phyloP scores from a whole-genome alignment of 2,329 filamentous ascomycete species.

The Nemania serpens region DNA sequence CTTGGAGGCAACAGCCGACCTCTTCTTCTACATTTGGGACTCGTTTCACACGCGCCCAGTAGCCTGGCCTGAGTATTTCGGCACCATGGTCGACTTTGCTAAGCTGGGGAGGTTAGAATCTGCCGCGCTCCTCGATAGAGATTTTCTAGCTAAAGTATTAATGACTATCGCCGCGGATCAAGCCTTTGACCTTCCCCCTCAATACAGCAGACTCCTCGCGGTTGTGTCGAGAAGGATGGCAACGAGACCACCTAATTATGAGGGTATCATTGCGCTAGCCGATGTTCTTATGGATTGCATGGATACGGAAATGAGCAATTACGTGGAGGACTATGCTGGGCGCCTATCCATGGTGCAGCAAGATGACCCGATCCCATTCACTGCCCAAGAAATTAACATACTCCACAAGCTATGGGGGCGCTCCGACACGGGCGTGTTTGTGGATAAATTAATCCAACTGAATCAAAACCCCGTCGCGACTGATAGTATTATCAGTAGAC shows the following conservation, averaged over 20 bases:
- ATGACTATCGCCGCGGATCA: conserved; percentile 66
- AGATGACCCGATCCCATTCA: conserved; percentile 50
- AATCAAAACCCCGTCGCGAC: conserved; percentile 60
- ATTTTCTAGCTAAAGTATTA: conserved; percentile 63
- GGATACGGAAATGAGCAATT: conserved; percentile 45
- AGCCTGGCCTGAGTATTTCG: conserved; percentile 79
- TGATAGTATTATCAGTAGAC: conserved; percentile 59
- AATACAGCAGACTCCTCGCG: conserved; percentile 60
- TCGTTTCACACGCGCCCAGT: conserved; percentile 65
- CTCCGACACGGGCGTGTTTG: conserved; percentile 54
- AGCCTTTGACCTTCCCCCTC: conserved; percentile 53
- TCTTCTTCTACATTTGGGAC: conserved; percentile 64
- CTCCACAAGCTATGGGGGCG: conserved; percentile 51
- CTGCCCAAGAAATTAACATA: conserved; percentile 50
- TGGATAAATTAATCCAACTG: conserved; percentile 68
- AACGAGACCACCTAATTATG: conserved; percentile 58
- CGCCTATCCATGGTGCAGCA: conserved; percentile 45
- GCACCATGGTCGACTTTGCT: conserved; percentile 69
- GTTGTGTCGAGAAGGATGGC: conserved; percentile 56
- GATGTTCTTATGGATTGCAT: conserved; percentile 51
- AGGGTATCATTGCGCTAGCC: conserved; percentile 56
- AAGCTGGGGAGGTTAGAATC: conserved; percentile 64
- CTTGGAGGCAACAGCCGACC: conserved; percentile 47
- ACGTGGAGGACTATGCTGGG: conserved; percentile 47
- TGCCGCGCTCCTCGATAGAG: conserved; percentile 61